Percentiles rank a stretch among this genome's conserved stretches.
These are phyloP conservation scores for Musa acuminata DNA, from an alignment of 176 grass and related monocot species.

Conservation along the genomic window DNA sequence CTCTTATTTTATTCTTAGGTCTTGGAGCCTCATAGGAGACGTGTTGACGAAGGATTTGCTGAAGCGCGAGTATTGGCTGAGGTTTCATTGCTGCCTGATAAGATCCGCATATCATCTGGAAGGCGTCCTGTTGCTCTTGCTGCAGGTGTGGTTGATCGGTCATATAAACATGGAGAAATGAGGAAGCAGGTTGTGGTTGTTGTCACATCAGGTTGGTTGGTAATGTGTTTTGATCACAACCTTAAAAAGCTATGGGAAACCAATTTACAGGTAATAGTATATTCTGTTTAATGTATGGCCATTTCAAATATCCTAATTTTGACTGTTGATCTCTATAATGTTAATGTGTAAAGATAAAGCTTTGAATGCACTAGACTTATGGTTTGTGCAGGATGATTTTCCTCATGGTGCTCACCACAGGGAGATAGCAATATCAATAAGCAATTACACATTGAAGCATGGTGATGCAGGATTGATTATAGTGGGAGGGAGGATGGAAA, in stretches of 20 bases:
- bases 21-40: slow-evolving; percentile 36
- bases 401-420: slow-evolving; percentile 70
- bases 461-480: slow-evolving; percentile 80
- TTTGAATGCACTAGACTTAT: background rate
- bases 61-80: slow-evolving; percentile 77
- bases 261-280: slow-evolving; percentile 52
- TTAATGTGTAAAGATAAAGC: background rate
- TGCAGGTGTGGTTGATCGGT: slow-evolving; percentile 63
- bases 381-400: slow-evolving; percentile 45
- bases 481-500: slow-evolving; percentile 89
- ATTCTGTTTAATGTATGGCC: background rate
- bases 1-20: slow-evolving; percentile 20
- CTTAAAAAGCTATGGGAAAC: slow-evolving; percentile 92
- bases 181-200: slow-evolving; percentile 82
- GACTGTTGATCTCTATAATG: background rate
- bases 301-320: slow-evolving; percentile 3
- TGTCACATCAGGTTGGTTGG: slow-evolving; percentile 84
- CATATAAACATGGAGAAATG: slow-evolving; percentile 33
- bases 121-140: slow-evolving; percentile 78
- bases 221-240: slow-evolving; percentile 99
- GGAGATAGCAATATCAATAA: slow-evolving; percentile 71
- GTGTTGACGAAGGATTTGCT: slow-evolving; percentile 50
- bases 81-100: slow-evolving; percentile 63
- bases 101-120: slow-evolving; percentile 61
- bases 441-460: slow-evolving; percentile 88